phyloP scores from a whole-genome alignment of 2,329 filamentous ascomycete species.

The Curvularia lunata region DNA sequence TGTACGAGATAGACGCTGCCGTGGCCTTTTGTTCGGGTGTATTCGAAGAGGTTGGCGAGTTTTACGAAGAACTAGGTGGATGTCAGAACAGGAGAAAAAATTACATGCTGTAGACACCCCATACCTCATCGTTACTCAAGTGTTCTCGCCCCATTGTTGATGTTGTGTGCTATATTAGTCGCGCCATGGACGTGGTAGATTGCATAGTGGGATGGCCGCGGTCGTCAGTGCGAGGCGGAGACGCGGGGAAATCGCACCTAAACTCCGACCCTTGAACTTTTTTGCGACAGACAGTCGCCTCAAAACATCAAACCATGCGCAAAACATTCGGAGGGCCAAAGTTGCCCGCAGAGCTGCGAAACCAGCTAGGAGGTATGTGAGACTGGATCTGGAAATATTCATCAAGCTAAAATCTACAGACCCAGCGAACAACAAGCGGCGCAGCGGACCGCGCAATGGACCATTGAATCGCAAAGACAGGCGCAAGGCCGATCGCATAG shows the following conservation, averaged over 20 bases:
- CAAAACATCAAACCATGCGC: slow-evolving; percentile 44
- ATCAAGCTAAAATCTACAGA: slow-evolving; percentile 26
- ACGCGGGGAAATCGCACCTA: slow-evolving; percentile 27
- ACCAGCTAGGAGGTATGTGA: slow-evolving; percentile 49
- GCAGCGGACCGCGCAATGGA: slow-evolving; percentile 35
- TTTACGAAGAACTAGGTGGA: slow-evolving; percentile 71
- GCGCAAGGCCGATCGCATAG: slow-evolving; percentile 68
- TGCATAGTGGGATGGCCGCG: slow-evolving; percentile 27
- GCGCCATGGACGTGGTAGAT: slow-evolving; percentile 28
- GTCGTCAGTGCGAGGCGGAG: slow-evolving; percentile 29
- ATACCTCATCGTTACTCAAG: slow-evolving; percentile 67
- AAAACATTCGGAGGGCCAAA: slow-evolving; percentile 51
- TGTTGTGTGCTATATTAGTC: slow-evolving; percentile 27
- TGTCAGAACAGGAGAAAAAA: slow-evolving; percentile 4
- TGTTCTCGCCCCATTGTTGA: slow-evolving; percentile 58
- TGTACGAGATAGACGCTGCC: slow-evolving; percentile 77
- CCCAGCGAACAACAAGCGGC: slow-evolving; percentile 35
- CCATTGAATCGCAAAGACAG: slow-evolving; percentile 65
- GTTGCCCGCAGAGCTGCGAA: slow-evolving; percentile 54
- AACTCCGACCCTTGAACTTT: slow-evolving; percentile 43
- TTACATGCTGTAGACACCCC: slow-evolving; percentile 35
- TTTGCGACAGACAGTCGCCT: slow-evolving; percentile 29
- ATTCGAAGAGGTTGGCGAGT: slow-evolving; percentile 71
- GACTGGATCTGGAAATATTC: not conserved
- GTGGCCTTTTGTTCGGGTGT: slow-evolving; percentile 71